Evolutionary conservation across 1,139 yeast species (phyloP).

Genomic region (Scheffersomyces quercinus): DNA sequence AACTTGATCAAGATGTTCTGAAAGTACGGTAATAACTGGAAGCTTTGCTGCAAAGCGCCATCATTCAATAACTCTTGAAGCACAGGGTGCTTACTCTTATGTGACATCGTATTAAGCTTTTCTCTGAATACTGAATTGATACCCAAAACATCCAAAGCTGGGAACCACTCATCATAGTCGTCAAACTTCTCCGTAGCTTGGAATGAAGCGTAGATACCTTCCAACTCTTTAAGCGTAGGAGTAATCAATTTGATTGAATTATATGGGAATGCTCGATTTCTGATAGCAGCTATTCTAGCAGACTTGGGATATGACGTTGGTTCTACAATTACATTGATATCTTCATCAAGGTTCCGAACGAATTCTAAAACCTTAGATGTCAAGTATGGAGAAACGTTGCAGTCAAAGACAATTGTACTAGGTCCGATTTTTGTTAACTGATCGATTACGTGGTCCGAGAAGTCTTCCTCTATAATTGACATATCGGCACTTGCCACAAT

Average conservation of each 20-base stretch:
- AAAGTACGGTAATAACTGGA: slow-evolving; percentile 69
- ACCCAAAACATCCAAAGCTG: slow-evolving; percentile 62
- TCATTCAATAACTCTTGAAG: slow-evolving; percentile 27
- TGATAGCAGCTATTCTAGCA: slow-evolving; percentile 29
- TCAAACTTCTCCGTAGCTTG: slow-evolving; percentile 48
- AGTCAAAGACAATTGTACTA: slow-evolving; percentile 59
- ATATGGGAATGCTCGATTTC: slow-evolving; percentile 29
- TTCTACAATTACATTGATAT: slow-evolving; percentile 54
- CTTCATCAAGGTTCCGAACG: slow-evolving; percentile 13
- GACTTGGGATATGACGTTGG: slow-evolving; percentile 78
- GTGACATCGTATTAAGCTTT: slow-evolving; percentile 29
- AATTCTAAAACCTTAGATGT: slow-evolving; percentile 38
- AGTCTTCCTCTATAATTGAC: slow-evolving; percentile 58
- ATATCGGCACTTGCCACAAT: slow-evolving; percentile 84
- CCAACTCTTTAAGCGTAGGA: slow-evolving; percentile 69
- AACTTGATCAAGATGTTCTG: slow-evolving; percentile 69
- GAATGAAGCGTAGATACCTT: slow-evolving; percentile 53
- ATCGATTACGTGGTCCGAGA: slow-evolving; percentile 37
- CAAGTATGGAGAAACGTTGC: slow-evolving; percentile 56
- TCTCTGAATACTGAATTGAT: slow-evolving; percentile 49
- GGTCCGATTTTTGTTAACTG: slow-evolving; percentile 39
- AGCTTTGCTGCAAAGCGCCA: slow-evolving; percentile 70
- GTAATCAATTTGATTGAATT: slow-evolving; percentile 49
- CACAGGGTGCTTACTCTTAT: slow-evolving; percentile 13
- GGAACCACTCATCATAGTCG: slow-evolving; percentile 74